phyloP scores from a whole-genome alignment of 805 yeast genomes.

The Monosporozyma aquatica region DNA sequence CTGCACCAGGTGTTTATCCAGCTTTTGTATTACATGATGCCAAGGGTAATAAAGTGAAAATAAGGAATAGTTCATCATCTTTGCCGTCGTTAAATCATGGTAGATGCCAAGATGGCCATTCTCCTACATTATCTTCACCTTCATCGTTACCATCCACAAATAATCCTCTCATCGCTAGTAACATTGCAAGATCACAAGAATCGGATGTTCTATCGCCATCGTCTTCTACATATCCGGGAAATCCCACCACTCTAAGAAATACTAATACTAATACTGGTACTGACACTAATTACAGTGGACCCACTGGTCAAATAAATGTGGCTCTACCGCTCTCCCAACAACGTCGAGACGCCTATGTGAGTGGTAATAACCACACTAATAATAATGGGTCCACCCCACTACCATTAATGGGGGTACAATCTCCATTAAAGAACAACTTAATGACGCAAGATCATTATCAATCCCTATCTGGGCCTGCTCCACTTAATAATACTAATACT shows the following conservation, averaged over 20 bases:
- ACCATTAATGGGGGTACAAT: too few species aligned
- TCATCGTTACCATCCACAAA: background rate
- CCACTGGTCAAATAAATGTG: too few species aligned
- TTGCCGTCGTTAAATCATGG: background rate
- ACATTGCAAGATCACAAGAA: too few species aligned
- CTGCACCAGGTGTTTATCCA: background rate
- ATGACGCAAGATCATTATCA: too few species aligned
- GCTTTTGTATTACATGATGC: background rate
- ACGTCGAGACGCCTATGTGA: too few species aligned
- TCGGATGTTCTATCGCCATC: too few species aligned
- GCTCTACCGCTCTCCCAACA: too few species aligned
- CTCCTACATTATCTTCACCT: background rate
- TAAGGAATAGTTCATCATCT: background rate
- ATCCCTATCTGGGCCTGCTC: background rate
- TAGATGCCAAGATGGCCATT: background rate
- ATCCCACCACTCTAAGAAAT: too few species aligned
- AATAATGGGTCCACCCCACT: too few species aligned
- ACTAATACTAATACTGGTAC: background rate
- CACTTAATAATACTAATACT: background rate
- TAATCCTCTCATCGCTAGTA: background rate
- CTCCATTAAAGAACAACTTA: too few species aligned
- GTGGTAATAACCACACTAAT: too few species aligned
- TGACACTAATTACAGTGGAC: background rate
- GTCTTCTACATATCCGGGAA: too few species aligned
- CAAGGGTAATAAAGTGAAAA: background rate